Base-by-base conservation (phyloP, 1,139 yeast genomes). In the Yamadazyma friedrichii region DNA sequence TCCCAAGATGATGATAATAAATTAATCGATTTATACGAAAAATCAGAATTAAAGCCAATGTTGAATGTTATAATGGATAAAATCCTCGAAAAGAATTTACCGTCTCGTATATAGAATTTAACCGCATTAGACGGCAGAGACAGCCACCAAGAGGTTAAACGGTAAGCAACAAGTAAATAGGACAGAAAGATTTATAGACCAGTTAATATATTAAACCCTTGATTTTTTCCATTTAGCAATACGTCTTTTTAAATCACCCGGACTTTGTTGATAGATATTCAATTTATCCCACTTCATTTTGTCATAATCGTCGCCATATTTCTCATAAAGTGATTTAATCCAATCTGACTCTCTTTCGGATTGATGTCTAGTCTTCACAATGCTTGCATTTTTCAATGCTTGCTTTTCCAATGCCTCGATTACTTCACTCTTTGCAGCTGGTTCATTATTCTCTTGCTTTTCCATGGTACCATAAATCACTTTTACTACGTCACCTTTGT, bases 201-300 rank as follows among this genome's bases (percentile, higher is more conserved):
- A 34, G 6, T 24, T 12, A 33, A 51, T 41, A 34, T 40, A 42
- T 35, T 75, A 66, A 36, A 62, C 57, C 58, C 22, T 33, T n/a
- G 31, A 15, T 76, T 75, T 36, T 57, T 80, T 82, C 91, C 91
- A 85, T 58, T 80, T 82, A 32, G 54, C 54, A 35, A 88, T 69
- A 55, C 89, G 78, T 58, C 78, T 78, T 61, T 75, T 83, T 55
- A 91, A 67, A 54, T 88, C 95, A 24, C 95, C 95, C n/a, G 82
- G 83, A 48, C 88, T 75, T 58, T 87, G 91, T 65, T 89, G 97
- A 63, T 77, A 79, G 2, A 85, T 76, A 59, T 93, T 93, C 48
- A 91, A 71, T 65, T 77, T 80, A 60, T 93, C 98, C 86, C 95
- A 85, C 59, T 82, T 84, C 98, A 94, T 93, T 54, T 82, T 86